Conservation (phyloP, 2,329 filamentous ascomycete genomes). For the Stachybotrys elegans region DNA sequence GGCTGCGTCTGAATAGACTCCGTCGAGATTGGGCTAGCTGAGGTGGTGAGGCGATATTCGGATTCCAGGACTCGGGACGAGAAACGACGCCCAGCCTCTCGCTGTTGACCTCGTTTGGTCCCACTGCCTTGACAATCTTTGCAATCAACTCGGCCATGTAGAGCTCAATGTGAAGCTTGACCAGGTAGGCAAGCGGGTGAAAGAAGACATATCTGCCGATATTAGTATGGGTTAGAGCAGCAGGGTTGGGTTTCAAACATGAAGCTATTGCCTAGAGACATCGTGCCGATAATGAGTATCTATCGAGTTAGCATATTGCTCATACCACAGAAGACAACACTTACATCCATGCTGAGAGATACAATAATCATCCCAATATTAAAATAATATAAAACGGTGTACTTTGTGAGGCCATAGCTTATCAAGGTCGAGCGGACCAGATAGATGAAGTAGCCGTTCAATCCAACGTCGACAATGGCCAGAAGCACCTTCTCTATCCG, state of each 20-base stretch:
- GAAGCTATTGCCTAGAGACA: conserved; percentile 19
- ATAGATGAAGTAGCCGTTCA: conserved; percentile 42
- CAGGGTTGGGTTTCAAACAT: too few species aligned
- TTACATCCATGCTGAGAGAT: conserved; percentile 23
- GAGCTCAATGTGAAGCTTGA: conserved; percentile 50
- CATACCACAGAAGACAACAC: too few species aligned
- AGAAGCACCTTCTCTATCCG: conserved; percentile 43
- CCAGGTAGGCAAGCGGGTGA: conserved; percentile 45
- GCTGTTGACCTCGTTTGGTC: too few species aligned
- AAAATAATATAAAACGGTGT: conserved; percentile 36
- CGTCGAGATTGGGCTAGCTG: too few species aligned
- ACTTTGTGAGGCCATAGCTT: conserved; percentile 42
- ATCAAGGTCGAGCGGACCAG: conserved; percentile 40
- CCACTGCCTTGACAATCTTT: conserved; percentile 23
- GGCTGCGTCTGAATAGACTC: too few species aligned
- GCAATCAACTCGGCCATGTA: conserved; percentile 47
- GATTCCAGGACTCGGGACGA: too few species aligned
- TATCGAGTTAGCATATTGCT: too few species aligned
- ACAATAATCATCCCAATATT: conserved; percentile 23
- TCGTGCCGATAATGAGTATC: conserved; percentile 18
- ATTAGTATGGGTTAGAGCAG: too few species aligned
- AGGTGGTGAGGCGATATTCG: too few species aligned
- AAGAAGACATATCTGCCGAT: conserved; percentile 40
- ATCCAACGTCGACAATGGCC: conserved; percentile 35
- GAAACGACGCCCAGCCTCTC: too few species aligned